Evolutionary conservation across 2,329 filamentous ascomycete genomes (phyloP), one percentile per base, ranked within the genome.

Genomic region (Emmonsiellopsis sp.): DNA sequence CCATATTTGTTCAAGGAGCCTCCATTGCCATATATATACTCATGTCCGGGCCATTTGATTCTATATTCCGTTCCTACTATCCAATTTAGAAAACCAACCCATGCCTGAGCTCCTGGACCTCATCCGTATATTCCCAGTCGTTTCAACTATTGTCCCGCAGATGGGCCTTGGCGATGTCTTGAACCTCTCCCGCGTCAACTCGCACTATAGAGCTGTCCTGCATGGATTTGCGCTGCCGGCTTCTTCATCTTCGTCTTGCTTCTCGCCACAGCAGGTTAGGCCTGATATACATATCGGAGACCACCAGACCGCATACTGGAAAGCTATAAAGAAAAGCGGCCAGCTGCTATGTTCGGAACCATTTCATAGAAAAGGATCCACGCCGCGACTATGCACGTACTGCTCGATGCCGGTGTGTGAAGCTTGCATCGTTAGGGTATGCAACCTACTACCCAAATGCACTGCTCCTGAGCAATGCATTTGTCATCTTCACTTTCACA

Each of bases 381-480:
- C 56, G 17, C 43, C 53, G 4, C 51, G 53, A 3, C 55, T 61
- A 31, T 67, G 65, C 53, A 60, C 57, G 11, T 63, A 60, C 53
- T 67, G 65, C 50, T 65, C 62, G 11, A 58, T 56, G 49, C 64
- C 63, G 32, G 61, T 67, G 14, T 67, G 65, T 48, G 63, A 63
- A 33, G 62, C 62, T 6, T 67, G 64, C 52, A 60, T 67, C 9
- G 64, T 67, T 33, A 59, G 58, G 31, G 57, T 60, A 8, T 50
- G 10, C 9, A 3, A n/a, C 11, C 34, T 32, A 39, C 6, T 5
- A 21, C 32, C 21, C 21, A 27, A 27, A 27, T 27, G 21, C 21
- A 27, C 21, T 27, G 21, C 21, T 27, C 21, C 21, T 27, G 17
- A 27, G 21, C 21, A 3, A 27, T 27, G 21, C 21, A 27, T 5